Evolutionary conservation across 2,329 filamentous ascomycete genomes (phyloP).

Genomic region (Gaeumannomyces tritici): DNA sequence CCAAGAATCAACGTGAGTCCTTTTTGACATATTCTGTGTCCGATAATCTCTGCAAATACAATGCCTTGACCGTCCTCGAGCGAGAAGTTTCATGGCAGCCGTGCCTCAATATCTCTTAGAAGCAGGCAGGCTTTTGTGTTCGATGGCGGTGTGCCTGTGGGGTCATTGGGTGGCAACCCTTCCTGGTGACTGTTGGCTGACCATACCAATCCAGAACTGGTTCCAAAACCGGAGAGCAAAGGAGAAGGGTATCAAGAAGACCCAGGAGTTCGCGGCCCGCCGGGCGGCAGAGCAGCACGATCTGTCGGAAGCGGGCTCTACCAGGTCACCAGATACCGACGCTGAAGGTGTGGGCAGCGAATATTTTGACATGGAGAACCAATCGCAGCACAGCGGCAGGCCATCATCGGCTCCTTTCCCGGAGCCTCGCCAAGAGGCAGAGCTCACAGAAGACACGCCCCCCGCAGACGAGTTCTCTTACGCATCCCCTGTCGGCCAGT

Average conservation of each 20-base stretch:
- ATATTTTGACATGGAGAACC: conserved; percentile 20
- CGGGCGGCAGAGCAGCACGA: conserved; percentile 25
- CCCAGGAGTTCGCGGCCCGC: conserved; percentile 37
- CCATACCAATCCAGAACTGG: conserved; percentile 44
- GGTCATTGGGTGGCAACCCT: background rate
- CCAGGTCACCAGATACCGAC: conserved; percentile 17
- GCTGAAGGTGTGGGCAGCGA: conserved; percentile 18
- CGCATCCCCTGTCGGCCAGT: conserved; percentile 1
- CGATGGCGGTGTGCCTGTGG: background rate
- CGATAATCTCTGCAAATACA: conserved; percentile 3
- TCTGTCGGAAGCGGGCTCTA: conserved; percentile 18
- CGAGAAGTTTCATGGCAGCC: background rate
- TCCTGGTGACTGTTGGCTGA: conserved; percentile 16
- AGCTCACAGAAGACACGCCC: background rate
- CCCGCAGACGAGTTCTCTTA: conserved; percentile 3
- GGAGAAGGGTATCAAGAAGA: conserved; percentile 54
- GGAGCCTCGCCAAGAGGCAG: background rate
- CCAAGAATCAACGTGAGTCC: conserved; percentile 51
- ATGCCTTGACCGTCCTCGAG: background rate
- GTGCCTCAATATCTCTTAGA: background rate
- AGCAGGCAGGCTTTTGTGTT: background rate
- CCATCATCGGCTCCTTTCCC: conserved; percentile 27
- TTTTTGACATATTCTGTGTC: conserved; percentile 5
- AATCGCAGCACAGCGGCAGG: conserved; percentile 19
- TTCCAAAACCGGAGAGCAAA: conserved; percentile 58